Conservation (phyloP, 1,284 basidiomycete species). For the Sphaerobolus stellatus region DNA sequence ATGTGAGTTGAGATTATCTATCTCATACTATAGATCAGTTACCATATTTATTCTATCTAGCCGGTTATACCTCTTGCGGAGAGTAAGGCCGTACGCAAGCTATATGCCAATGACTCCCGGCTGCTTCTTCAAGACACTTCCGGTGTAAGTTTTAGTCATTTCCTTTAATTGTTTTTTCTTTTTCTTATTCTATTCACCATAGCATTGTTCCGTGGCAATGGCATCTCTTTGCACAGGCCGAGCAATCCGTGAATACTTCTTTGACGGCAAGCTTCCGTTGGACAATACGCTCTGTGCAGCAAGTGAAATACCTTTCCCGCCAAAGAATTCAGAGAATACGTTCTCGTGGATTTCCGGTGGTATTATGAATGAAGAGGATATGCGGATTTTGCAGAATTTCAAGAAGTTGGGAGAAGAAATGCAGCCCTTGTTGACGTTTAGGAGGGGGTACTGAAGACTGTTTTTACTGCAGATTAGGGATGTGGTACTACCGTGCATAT, state of each 20-base stretch:
- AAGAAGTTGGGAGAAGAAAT: conserved; percentile 20
- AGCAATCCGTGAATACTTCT: conserved; percentile 20
- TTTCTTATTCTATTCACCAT: background rate
- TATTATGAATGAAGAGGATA: conserved; percentile 15
- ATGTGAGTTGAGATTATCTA: conserved; percentile 10
- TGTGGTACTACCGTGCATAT: too few species aligned
- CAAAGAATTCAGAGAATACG: background rate
- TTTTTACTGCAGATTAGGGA: too few species aligned
- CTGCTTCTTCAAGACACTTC: conserved; percentile 23
- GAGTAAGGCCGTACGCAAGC: conserved; percentile 20
- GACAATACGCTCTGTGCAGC: conserved; percentile 21
- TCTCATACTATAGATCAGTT: too few species aligned
- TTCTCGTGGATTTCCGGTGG: background rate
- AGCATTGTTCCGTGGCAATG: conserved; percentile 26
- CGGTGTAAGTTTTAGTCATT: conserved; percentile 16
- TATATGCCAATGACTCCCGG: conserved; percentile 21
- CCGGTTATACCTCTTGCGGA: conserved; percentile 24
- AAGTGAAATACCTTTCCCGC: conserved; percentile 22
- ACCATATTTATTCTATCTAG: too few species aligned
- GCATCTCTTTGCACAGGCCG: conserved; percentile 22
- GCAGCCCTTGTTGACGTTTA: conserved; percentile 15
- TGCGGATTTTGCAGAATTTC: conserved; percentile 18
- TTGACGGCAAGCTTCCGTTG: conserved; percentile 20
- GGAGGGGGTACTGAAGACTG: too few species aligned
- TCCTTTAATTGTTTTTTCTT: background rate